These are phyloP conservation scores for Leptographium wingfieldii DNA, from an alignment of 2,329 filamentous ascomycete genomes.

Conservation along the genomic window DNA sequence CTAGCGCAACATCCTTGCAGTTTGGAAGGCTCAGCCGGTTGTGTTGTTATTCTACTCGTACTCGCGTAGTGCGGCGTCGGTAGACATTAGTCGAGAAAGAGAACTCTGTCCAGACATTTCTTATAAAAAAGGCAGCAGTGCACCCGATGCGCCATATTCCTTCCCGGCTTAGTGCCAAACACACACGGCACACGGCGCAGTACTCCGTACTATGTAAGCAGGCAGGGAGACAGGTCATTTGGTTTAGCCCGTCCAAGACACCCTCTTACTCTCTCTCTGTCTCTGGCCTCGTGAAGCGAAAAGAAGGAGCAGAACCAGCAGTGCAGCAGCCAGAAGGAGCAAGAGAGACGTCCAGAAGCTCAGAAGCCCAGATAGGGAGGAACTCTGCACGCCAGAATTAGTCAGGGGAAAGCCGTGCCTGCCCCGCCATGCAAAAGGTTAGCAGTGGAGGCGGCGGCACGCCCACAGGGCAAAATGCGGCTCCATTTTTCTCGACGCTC, in stretches of 20 bases:
- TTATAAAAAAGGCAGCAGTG: not conserved
- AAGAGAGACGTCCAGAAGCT: not conserved
- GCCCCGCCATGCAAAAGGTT: not conserved
- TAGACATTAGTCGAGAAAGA: not conserved
- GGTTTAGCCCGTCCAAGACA: too few relatives aligned
- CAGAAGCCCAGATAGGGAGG: not conserved
- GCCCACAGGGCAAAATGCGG: not conserved
- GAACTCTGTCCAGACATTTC: not conserved
- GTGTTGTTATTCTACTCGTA: not conserved
- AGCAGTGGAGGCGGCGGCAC: not conserved
- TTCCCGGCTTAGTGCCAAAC: not conserved
- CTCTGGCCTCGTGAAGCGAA: not conserved
- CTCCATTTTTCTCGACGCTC: not conserved
- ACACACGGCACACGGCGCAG: not conserved
- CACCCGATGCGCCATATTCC: not conserved
- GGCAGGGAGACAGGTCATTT: not conserved
- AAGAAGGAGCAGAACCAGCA: not conserved
- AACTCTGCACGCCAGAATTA: not conserved
- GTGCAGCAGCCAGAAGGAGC: not conserved
- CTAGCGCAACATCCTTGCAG: not conserved
- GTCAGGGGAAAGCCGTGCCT: not conserved
- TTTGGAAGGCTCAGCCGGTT: not conserved
- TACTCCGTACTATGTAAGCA: not conserved
- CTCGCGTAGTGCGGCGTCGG: not conserved
- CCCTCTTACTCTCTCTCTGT: too few relatives aligned